Percentiles rank a stretch among this genome's conserved stretches.
Conservation (phyloP, 805 yeast species). For the Wickerhamomyces ciferrii region DNA sequence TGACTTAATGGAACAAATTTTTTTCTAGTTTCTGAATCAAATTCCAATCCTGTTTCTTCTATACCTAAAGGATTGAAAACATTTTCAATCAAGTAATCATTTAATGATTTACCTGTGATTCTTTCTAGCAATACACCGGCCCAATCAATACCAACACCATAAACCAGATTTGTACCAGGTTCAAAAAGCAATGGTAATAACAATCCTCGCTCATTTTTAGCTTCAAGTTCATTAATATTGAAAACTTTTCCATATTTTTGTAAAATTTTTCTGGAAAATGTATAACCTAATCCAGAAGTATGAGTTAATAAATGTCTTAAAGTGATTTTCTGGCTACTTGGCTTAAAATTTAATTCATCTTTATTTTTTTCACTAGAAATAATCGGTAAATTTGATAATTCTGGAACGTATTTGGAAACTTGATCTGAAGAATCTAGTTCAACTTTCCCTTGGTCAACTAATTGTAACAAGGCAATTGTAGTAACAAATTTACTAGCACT, state of each 20-base stretch:
- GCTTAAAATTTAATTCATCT: conserved; percentile 20
- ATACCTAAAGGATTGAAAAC: conserved; percentile 27
- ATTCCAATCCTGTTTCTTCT: conserved; percentile 20
- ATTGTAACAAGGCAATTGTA: conserved; percentile 24
- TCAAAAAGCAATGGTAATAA: conserved; percentile 25
- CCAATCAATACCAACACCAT: conserved; percentile 33
- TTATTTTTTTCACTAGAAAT: conserved; percentile 16
- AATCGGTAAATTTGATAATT: conserved; percentile 21
- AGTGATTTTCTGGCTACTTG: conserved; percentile 26
- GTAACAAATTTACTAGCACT: conserved; percentile 28
- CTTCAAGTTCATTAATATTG: conserved; percentile 14
- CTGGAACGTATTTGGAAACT: conserved; percentile 25
- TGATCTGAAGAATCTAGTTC: conserved; percentile 25
- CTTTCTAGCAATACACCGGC: conserved; percentile 28
- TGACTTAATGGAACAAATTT: conserved; percentile 19
- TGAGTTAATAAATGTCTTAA: conserved; percentile 29
- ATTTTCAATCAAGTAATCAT: conserved; percentile 23
- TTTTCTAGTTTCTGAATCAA: conserved; percentile 12
- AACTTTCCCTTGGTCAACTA: conserved; percentile 27
- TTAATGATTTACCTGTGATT: conserved; percentile 22
- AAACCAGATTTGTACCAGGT: conserved; percentile 31
- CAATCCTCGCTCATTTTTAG: conserved; percentile 6
- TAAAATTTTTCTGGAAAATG: conserved; percentile 22
- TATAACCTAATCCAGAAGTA: conserved; percentile 34
- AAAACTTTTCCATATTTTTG: conserved; percentile 17